Evolutionary conservation across 441 rosid species (phyloP).

Genomic region (Gossypium gossypioides): DNA sequence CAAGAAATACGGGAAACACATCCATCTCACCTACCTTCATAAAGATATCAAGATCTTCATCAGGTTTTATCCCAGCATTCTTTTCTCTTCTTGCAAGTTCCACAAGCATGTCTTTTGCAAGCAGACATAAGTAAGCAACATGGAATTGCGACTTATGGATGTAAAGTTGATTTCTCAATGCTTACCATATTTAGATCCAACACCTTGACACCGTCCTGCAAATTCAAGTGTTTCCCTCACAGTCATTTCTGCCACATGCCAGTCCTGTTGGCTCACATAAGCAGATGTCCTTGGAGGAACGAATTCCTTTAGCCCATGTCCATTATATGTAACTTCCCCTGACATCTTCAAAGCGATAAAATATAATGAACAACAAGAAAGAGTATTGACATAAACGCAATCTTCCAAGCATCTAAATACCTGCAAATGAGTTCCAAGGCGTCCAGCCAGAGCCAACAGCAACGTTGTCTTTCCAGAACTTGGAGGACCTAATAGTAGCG

Average conservation of each 20-base stretch:
- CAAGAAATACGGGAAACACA: background rate
- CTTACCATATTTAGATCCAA: conserved; percentile 87
- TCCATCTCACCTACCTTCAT: conserved; percentile 61
- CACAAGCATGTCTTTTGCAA: conserved; percentile 67
- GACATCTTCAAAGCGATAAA: conserved; percentile 44
- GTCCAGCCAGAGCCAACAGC: conserved; percentile 87
- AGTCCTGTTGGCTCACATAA: conserved; percentile 89
- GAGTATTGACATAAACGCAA: background rate
- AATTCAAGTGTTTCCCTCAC: conserved; percentile 81
- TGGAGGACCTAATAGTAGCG: conserved; percentile 91
- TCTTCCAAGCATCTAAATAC: conserved; percentile 24
- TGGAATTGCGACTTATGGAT: background rate
- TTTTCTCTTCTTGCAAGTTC: conserved; percentile 95
- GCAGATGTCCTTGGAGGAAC: conserved; percentile 86
- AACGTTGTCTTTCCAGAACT: conserved; percentile 94
- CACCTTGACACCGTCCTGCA: conserved; percentile 91
- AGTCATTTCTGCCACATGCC: conserved; percentile 94
- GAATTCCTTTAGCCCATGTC: conserved; percentile 66
- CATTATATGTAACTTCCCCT: conserved; percentile 75
- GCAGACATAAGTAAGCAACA: conserved; percentile 22
- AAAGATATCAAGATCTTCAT: conserved; percentile 96
- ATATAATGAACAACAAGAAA: background rate
- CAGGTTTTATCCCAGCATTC: conserved; percentile 81
- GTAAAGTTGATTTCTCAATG: conserved; percentile 10
- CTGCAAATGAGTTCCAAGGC: conserved; percentile 67